A percentile compares a stretch with the other conserved stretches of the same genome.
phyloP scores from a whole-genome alignment of 1,139 yeast species.

The Spathaspora sp. region DNA sequence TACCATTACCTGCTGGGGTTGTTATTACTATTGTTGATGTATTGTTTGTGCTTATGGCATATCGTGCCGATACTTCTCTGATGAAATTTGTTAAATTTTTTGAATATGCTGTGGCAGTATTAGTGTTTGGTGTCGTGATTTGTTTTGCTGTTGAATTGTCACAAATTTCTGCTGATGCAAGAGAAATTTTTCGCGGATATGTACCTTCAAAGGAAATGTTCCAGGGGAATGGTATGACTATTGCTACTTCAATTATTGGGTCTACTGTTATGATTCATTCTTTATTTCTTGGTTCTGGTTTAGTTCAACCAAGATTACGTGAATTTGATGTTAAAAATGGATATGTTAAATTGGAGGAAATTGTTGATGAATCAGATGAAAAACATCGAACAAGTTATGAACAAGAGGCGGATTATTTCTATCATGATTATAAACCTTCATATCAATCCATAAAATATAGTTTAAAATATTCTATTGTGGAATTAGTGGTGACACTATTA shows the following conservation, averaged over 20 bases:
- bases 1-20: constrained; percentile 81
- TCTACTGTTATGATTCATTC: constrained; percentile 87
- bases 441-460: constrained; percentile 63
- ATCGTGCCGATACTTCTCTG: constrained; percentile 65
- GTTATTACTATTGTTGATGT: constrained; percentile 72
- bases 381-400: constrained; percentile 11
- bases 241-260: constrained; percentile 76
- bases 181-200: constrained; percentile 65
- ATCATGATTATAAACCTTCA: constrained; percentile 59
- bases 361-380: constrained; percentile 10
- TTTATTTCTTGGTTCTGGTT: constrained; percentile 69
- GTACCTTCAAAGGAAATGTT: constrained; percentile 67
- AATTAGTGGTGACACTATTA: constrained; percentile 63
- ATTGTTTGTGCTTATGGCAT: constrained; percentile 69
- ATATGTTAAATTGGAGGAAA: constrained; percentile 29
- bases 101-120: constrained; percentile 62
- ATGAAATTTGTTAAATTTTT: constrained; percentile 62
- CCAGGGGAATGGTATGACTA: constrained; percentile 62
- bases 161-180: constrained; percentile 47
- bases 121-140: constrained; percentile 68
- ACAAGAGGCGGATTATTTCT: constrained; percentile 35
- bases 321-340: constrained; percentile 61
- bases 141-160: constrained; percentile 73
- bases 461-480: constrained; percentile 64
- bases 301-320: constrained; percentile 73